Conservation (phyloP, 2,329 filamentous ascomycete species). For the Phaeosphaeriaceae sp. region DNA sequence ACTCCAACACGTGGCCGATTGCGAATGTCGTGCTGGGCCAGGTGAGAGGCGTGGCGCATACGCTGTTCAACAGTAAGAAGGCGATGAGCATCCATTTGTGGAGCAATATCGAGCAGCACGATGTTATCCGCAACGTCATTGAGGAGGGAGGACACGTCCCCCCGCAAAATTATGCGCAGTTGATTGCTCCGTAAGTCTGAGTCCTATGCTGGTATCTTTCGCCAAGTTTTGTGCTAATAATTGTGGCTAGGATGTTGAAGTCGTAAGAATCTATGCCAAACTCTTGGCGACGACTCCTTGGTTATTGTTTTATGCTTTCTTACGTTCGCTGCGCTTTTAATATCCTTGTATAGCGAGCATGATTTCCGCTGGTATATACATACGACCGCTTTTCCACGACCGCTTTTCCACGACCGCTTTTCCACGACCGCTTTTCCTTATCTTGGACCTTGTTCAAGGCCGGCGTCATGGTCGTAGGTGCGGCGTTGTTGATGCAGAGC, state of each 20-base stretch:
- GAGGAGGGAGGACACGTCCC: conserved; percentile 42
- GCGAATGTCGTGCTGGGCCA: conserved; percentile 74
- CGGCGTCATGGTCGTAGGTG: conserved; percentile 2
- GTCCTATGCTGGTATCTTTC: neutral
- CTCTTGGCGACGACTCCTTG: neutral
- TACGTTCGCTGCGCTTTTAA: neutral
- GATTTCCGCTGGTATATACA: neutral
- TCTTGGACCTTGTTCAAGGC: neutral
- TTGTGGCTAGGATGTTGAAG: conserved; percentile 36
- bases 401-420: too few relatives aligned
- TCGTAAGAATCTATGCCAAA: conserved; percentile 22
- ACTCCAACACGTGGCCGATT: conserved; percentile 75
- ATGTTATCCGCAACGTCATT: conserved; percentile 44
- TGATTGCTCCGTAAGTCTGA: conserved; percentile 44
- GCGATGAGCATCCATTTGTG: conserved; percentile 50
- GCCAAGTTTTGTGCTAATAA: conserved; percentile 1
- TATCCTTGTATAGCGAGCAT: conserved; percentile 7
- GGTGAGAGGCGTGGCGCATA: conserved; percentile 79
- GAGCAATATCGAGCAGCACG: conserved; percentile 44
- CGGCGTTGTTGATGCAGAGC: neutral
- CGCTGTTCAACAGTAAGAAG: conserved; percentile 63
- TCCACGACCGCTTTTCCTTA: neutral
- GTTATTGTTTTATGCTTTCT: neutral
- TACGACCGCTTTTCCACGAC: neutral
- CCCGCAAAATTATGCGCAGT: conserved; percentile 42